These are phyloP conservation scores for Candida krabiensis DNA, from an alignment of 805 yeast genomes.

Conservation along the genomic window DNA sequence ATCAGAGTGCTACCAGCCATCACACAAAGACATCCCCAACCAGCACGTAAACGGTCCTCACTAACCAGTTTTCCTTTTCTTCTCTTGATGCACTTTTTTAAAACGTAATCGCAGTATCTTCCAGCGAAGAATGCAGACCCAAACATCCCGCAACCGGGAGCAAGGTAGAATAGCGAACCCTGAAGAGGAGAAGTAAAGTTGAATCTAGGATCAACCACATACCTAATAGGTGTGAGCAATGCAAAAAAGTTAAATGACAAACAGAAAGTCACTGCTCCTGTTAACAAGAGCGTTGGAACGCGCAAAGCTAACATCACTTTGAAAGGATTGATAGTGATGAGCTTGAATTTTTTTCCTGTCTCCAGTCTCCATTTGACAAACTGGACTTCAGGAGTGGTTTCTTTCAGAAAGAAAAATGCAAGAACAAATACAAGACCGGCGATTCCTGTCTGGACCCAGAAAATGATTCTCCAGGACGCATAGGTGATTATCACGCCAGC, in stretches of 20 bases:
- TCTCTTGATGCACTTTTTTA: conserved; percentile 38
- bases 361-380: conserved; percentile 26
- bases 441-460: conserved; percentile 45
- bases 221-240: conserved; percentile 50
- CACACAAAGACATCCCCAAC: conserved; percentile 37
- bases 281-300: conserved; percentile 41
- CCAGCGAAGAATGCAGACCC: conserved; percentile 52
- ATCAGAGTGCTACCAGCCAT: conserved; percentile 43
- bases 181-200: conserved; percentile 45
- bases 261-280: conserved; percentile 39
- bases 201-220: conserved; percentile 55
- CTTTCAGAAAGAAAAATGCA: conserved; percentile 43
- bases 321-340: conserved; percentile 44
- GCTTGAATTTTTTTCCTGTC: conserved; percentile 36
- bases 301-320: conserved; percentile 39
- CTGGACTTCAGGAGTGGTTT: conserved; percentile 38
- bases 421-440: conserved; percentile 34
- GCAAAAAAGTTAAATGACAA: conserved; percentile 48
- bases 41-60: conserved; percentile 48
- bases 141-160: conserved; percentile 54
- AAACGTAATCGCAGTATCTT: conserved; percentile 45
- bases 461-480: conserved; percentile 51
- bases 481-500: conserved; percentile 52
- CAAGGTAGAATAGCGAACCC: conserved; percentile 51
- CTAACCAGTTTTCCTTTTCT: conserved; percentile 44